Conservation (phyloP, 2,329 filamentous ascomycete genomes). For the Trichoderma harzianum region DNA sequence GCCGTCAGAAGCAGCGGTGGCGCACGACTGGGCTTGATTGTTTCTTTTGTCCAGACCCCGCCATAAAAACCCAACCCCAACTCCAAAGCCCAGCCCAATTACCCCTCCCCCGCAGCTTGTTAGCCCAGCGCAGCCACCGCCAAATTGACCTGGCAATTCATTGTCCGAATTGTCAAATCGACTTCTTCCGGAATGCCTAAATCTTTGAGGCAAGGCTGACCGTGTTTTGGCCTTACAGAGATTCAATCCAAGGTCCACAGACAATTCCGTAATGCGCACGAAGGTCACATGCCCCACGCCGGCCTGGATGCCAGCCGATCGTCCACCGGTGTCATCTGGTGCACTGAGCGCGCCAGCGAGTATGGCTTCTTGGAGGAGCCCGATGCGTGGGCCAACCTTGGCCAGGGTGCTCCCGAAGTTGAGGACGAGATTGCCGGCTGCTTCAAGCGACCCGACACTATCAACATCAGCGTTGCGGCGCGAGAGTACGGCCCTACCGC, state of each 20-base stretch:
- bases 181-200: neutral
- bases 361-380: constrained; percentile 84
- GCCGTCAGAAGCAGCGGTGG: constrained; percentile 8
- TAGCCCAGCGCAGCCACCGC: constrained; percentile 1
- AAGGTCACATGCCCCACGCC: constrained; percentile 86
- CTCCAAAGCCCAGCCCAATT: neutral
- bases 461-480: constrained; percentile 73
- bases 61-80: constrained; percentile 1
- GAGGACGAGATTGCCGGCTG: constrained; percentile 89
- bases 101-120: constrained; percentile 20
- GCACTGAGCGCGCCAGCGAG: constrained; percentile 80
- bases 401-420: constrained; percentile 90
- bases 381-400: constrained; percentile 84
- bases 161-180: neutral
- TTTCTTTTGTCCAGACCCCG: constrained; percentile 12
- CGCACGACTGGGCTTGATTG: constrained; percentile 2
- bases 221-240: constrained; percentile 49
- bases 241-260: constrained; percentile 78
- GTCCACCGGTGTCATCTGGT: constrained; percentile 94
- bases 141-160: neutral
- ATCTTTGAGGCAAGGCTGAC: constrained; percentile 19
- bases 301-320: constrained; percentile 84
- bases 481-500: constrained; percentile 92
- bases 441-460: constrained; percentile 74
- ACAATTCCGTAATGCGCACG: constrained; percentile 85